These are phyloP conservation scores for Suillus plorans DNA, from an alignment of 768 basidiomycete genomes.

Conservation along the genomic window DNA sequence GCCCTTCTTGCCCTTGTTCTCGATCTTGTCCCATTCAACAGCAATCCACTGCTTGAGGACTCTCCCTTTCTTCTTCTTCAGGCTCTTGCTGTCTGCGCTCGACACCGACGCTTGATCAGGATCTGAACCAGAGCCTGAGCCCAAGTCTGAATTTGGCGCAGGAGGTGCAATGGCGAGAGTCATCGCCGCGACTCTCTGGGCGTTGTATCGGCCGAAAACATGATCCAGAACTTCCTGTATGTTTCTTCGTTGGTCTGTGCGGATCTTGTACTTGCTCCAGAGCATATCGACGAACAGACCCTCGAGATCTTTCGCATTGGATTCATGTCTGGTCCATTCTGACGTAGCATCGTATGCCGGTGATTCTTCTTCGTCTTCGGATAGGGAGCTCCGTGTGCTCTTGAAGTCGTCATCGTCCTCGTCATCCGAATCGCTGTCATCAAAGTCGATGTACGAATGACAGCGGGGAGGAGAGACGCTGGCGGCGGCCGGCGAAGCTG, in stretches of 20 bases:
- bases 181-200: constrained; percentile 44
- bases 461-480: not conserved
- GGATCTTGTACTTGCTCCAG: constrained; percentile 46
- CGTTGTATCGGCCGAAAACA: constrained; percentile 51
- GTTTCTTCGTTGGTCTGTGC: constrained; percentile 51
- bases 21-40: constrained; percentile 36
- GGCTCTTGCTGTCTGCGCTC: constrained; percentile 25
- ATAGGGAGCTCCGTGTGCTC: constrained; percentile 32
- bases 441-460: constrained; percentile 23
- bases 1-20: constrained; percentile 26
- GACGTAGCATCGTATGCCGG: constrained; percentile 25
- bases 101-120: constrained; percentile 19
- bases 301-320: constrained; percentile 50
- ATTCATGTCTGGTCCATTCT: constrained; percentile 42
- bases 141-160: constrained; percentile 8
- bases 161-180: constrained; percentile 60
- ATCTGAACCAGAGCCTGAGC: constrained; percentile 5
- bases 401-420: constrained; percentile 30
- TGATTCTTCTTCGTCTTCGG: constrained; percentile 13
- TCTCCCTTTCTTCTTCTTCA: constrained; percentile 31
- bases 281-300: constrained; percentile 62
- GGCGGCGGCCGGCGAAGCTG: constrained; percentile 9
- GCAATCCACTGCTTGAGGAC: constrained; percentile 35
- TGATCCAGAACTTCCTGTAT: constrained; percentile 43
- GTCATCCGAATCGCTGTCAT: constrained; percentile 16